phyloP scores from a whole-genome alignment of 352 stramenopile genomes.

The Globisporangium takayamanum region DNA sequence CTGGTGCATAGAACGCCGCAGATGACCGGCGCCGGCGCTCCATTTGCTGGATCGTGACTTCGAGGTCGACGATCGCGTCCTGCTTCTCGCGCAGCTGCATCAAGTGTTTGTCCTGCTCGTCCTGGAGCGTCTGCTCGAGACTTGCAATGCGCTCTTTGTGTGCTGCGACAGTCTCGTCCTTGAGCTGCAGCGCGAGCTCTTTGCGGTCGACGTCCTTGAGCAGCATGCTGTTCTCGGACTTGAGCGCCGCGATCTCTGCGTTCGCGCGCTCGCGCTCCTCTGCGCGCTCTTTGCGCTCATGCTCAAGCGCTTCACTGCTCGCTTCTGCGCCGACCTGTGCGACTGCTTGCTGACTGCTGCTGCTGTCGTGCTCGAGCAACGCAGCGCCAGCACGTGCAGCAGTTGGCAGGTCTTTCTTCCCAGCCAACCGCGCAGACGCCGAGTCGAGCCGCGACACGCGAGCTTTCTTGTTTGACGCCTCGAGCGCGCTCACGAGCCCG shows the following conservation, averaged over 20 bases:
- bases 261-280: conserved; percentile 43
- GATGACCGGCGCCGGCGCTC: conserved; percentile 46
- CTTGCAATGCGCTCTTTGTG: conserved; percentile 59
- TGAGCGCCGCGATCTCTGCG: conserved; percentile 52
- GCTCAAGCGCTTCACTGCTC: conserved; percentile 28
- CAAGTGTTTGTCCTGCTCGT: conserved; percentile 65
- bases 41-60: conserved; percentile 58
- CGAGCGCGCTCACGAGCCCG: conserved; percentile 64
- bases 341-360: background rate
- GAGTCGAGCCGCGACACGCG: conserved; percentile 58
- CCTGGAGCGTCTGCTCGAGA: conserved; percentile 47
- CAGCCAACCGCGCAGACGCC: conserved; percentile 20
- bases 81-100: conserved; percentile 64
- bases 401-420: conserved; percentile 18
- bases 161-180: conserved; percentile 55
- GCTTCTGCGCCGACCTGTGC: conserved; percentile 6
- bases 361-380: conserved; percentile 26
- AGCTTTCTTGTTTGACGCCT: conserved; percentile 79
- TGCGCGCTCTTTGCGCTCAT: conserved; percentile 26
- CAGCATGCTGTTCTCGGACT: conserved; percentile 63
- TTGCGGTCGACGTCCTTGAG: conserved; percentile 74
- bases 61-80: conserved; percentile 53
- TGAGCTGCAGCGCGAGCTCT: conserved; percentile 48
- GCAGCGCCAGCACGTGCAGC: conserved; percentile 21
- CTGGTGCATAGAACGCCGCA: conserved; percentile 31